Percentiles rank a stretch among this genome's conserved stretches.
Evolutionary conservation across 352 stramenopile species (phyloP).

Genomic region (Ophiocytium majus): DNA sequence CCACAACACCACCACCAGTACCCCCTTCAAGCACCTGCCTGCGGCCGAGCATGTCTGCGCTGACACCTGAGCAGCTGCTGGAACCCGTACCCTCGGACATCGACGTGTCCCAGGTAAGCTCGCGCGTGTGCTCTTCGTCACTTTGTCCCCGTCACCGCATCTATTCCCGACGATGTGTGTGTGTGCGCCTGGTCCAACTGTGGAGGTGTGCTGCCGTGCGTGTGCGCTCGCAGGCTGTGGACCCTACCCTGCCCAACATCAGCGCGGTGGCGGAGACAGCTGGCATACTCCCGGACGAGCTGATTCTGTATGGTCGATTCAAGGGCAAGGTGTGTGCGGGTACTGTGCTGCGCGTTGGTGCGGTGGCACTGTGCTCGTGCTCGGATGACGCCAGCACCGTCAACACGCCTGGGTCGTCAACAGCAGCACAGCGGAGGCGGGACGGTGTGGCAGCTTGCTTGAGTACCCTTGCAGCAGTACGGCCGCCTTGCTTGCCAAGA

Average conservation of each 20-base stretch:
- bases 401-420: not conserved
- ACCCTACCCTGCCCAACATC: slow-evolving; percentile 51
- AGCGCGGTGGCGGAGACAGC: slow-evolving; percentile 59
- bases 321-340: slow-evolving; percentile 83
- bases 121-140: too few species aligned
- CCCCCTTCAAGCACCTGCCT: too few species aligned
- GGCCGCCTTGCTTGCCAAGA: too few species aligned
- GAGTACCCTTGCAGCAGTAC: too few species aligned
- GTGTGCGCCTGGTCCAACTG: too few species aligned
- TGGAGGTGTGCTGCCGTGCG: too few species aligned
- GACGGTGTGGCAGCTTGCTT: too few species aligned
- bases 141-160: too few species aligned
- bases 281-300: slow-evolving; percentile 66
- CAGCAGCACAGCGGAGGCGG: not conserved
- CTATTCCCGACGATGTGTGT: too few species aligned
- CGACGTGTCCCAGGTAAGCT: slow-evolving; percentile 49
- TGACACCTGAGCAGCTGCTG: slow-evolving; percentile 52
- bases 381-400: not conserved
- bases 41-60: slow-evolving; percentile 30
- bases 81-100: slow-evolving; percentile 65
- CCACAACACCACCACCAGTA: too few species aligned
- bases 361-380: not conserved
- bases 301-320: slow-evolving; percentile 77
- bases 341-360: too few species aligned
- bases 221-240: slow-evolving; percentile 56